These are phyloP conservation scores for Pezicula neosporulosa DNA, from an alignment of 2,329 filamentous ascomycete genomes.

Conservation along the genomic window DNA sequence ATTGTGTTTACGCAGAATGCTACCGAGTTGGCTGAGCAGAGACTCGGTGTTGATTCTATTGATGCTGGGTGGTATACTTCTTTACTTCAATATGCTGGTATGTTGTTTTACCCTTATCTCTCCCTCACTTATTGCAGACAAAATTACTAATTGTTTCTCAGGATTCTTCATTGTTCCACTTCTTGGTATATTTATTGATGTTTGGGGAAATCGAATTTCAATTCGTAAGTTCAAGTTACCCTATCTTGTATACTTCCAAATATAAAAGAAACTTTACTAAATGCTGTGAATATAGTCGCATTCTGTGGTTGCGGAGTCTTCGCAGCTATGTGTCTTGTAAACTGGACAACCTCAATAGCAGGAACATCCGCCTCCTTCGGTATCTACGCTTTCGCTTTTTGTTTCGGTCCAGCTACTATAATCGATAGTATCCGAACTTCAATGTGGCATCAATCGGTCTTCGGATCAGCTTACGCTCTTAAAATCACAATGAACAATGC, in stretches of 20 bases:
- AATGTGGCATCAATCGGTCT: conserved; percentile 57
- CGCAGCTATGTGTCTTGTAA: conserved; percentile 49
- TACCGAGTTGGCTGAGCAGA: conserved; percentile 57
- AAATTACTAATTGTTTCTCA: conserved; percentile 2
- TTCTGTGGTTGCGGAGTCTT: conserved; percentile 48
- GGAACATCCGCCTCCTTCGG: conserved; percentile 58
- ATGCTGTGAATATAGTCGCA: conserved; percentile 21
- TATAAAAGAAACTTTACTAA: background rate
- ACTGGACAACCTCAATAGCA: conserved; percentile 42
- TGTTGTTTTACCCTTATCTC: background rate
- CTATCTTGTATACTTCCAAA: too few relatives aligned
- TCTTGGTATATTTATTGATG: conserved; percentile 52
- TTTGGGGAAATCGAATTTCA: conserved; percentile 49
- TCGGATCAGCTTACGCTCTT: conserved; percentile 55
- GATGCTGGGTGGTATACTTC: conserved; percentile 59
- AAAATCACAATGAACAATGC: conserved; percentile 61
- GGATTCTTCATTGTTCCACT: conserved; percentile 56
- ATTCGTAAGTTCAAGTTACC: conserved; percentile 30
- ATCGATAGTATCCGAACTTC: conserved; percentile 58
- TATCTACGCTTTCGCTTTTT: conserved; percentile 53
- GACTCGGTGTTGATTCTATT: conserved; percentile 51
- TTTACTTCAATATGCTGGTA: conserved; percentile 48
- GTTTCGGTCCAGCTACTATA: conserved; percentile 53
- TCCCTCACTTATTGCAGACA: too few relatives aligned
- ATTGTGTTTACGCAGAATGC: conserved; percentile 53